Evolutionary conservation across 2,329 filamentous ascomycete genomes (phyloP), one percentile per base, ranked within the genome.

Genomic region (Trichoderma simmonsii): DNA sequence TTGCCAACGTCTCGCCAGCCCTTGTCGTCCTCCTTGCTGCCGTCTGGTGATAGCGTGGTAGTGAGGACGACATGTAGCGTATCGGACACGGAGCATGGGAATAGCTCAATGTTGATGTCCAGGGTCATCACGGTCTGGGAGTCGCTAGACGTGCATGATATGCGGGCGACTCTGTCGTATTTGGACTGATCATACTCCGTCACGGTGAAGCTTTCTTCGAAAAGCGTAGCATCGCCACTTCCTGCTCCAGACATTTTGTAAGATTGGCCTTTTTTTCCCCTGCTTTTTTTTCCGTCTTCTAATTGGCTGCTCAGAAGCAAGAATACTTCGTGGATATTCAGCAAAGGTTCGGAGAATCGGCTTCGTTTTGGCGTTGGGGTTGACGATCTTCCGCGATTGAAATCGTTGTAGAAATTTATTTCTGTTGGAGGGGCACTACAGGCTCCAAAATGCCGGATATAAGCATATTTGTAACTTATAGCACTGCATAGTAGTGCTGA

Each of bases 21-120:
- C 82, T 86, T 91, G 80, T 85, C 86, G 76, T 94, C 90, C 79
- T 93, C 90, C 81, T 93, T 95, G 75, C 85, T 89, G 75, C 96
- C 96, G 80, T 98, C 96, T 62, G 98, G 88, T 70, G 92, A 90
- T 71, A 99, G 86, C 21, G 94, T 96, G 6, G 92, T 94, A 18
- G 95, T 94, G 70, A 99, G 86, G 12, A 95, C 90, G 75, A 98
- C 86, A 75, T 93, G 91, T 72, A 99, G 82, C 15, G 87, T 91
- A 77, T 97, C 95, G 79, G 92, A 92, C 9, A 90, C 84, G 51
- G 85, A 81, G 77, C 93, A 89, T 2, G 93, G 93, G 83, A 96
- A 98, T 8, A 99, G 89, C 83, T 99, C 95, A 72, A 90, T 92
- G 86, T 98, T 98, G 83, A 98, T 90, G 84, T 99, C 96, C 73